Evolutionary conservation across 2,329 filamentous ascomycete genomes (phyloP).

Genomic region (Trichothecium roseum): DNA sequence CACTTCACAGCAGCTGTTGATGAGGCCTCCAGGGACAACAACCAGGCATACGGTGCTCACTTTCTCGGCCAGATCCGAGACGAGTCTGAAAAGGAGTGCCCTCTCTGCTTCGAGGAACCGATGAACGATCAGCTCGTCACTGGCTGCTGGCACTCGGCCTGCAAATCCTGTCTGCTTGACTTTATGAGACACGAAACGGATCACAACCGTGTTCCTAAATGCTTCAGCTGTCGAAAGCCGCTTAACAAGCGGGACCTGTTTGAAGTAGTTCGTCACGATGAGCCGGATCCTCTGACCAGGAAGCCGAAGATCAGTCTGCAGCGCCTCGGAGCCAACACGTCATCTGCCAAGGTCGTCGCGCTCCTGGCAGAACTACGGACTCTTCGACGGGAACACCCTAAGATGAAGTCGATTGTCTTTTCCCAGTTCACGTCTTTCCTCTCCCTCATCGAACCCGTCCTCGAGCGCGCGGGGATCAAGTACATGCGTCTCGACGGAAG

Average conservation of each 20-base stretch:
- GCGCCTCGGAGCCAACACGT: conserved; percentile 50
- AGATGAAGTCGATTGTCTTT: conserved; percentile 84
- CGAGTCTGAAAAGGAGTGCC: conserved; percentile 81
- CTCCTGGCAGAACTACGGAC: conserved; percentile 65
- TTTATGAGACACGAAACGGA: conserved; percentile 82
- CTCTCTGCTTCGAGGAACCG: conserved; percentile 88
- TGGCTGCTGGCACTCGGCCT: conserved; percentile 95
- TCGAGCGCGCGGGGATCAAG: conserved; percentile 59
- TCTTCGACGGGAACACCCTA: conserved; percentile 54
- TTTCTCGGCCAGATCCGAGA: conserved; percentile 85
- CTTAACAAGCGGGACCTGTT: conserved; percentile 82
- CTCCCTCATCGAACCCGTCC: conserved; percentile 75
- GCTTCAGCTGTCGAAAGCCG: conserved; percentile 80
- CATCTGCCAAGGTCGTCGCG: conserved; percentile 80
- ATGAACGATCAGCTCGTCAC: conserved; percentile 94
- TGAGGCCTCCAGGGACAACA: conserved; percentile 49
- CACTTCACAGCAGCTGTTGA: conserved; percentile 66
- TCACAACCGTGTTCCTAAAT: conserved; percentile 65
- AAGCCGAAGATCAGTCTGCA: conserved; percentile 49
- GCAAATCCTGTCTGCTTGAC: conserved; percentile 82
- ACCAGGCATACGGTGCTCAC: conserved; percentile 63
- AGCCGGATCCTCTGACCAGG: conserved; percentile 31
- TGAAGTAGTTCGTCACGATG: conserved; percentile 76
- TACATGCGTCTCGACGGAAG: conserved; percentile 86
- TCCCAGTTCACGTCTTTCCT: conserved; percentile 97